A percentile compares a stretch with the other conserved stretches of the same genome.
phyloP scores from a whole-genome alignment of 2,329 filamentous ascomycete species.

The Aspergillus pseudonomiae region DNA sequence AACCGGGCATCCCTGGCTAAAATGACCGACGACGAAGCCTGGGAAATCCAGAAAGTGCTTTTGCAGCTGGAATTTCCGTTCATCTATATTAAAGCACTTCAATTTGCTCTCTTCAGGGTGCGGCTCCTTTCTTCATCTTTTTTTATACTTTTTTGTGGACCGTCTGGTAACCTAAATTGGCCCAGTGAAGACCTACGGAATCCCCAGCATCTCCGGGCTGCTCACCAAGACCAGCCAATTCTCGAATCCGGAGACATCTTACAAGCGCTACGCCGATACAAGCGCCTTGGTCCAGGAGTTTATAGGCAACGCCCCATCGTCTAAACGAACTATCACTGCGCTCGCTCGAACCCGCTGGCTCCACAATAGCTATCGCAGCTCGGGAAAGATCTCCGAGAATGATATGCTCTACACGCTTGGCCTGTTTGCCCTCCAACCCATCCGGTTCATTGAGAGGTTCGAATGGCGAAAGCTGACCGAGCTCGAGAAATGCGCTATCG shows the following conservation, averaged over 20 bases:
- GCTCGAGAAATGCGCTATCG: conserved; percentile 69
- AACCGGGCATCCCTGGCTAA: conserved; percentile 50
- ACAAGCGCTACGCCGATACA: conserved; percentile 59
- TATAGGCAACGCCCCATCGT: conserved; percentile 46
- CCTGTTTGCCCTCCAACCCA: conserved; percentile 68
- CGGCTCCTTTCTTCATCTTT: neutral
- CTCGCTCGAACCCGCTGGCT: conserved; percentile 68
- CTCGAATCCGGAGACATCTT: conserved; percentile 47
- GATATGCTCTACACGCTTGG: conserved; percentile 69
- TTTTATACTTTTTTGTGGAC: neutral
- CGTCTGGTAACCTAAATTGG: conserved; percentile 7
- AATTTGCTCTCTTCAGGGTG: conserved; percentile 63
- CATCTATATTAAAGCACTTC: conserved; percentile 53
- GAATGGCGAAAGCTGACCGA: conserved; percentile 72
- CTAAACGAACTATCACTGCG: conserved; percentile 51
- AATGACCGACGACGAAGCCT: conserved; percentile 60
- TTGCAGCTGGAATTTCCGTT: conserved; percentile 60
- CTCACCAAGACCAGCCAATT: conserved; percentile 56
- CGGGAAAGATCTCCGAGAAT: conserved; percentile 62
- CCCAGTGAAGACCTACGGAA: conserved; percentile 55
- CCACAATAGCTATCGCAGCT: conserved; percentile 59
- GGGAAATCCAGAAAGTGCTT: conserved; percentile 51
- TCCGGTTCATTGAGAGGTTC: conserved; percentile 63
- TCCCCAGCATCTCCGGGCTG: conserved; percentile 56
- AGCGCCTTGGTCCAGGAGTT: conserved; percentile 54